Conservation (phyloP, 805 yeast genomes). For the Myxozyma kluyveri region DNA sequence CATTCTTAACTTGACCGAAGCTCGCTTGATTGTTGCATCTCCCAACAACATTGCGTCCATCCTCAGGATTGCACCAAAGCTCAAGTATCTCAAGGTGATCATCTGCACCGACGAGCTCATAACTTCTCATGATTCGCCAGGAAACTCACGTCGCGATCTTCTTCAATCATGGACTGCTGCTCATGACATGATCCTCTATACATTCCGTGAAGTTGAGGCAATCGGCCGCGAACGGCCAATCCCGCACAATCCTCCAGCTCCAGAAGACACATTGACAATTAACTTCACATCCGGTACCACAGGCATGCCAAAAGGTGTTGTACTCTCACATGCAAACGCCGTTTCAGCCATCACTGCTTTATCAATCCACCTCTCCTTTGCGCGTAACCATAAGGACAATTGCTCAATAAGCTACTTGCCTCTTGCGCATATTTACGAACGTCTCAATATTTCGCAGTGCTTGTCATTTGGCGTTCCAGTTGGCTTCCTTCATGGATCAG, state of each 20-base stretch:
- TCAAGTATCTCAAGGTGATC: constrained; percentile 49
- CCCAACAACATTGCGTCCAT: constrained; percentile 48
- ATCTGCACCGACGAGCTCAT: constrained; percentile 53
- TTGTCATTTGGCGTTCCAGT: constrained; percentile 49
- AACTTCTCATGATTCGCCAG: constrained; percentile 33
- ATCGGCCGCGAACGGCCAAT: constrained; percentile 49
- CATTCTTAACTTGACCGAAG: constrained; percentile 58
- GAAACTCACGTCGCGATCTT: constrained; percentile 37
- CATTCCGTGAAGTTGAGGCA: constrained; percentile 37
- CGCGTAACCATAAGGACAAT: constrained; percentile 38
- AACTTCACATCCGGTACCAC: constrained; percentile 77
- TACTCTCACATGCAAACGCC: constrained; percentile 48
- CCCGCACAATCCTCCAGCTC: constrained; percentile 48
- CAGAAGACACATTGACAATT: constrained; percentile 56
- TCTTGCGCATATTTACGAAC: constrained; percentile 58
- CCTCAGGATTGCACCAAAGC: constrained; percentile 46
- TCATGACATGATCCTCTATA: constrained; percentile 13
- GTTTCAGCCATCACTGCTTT: constrained; percentile 11
- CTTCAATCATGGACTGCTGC: constrained; percentile 34
- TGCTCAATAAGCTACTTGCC: constrained; percentile 56
- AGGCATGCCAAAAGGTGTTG: constrained; percentile 74
- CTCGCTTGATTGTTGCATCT: constrained; percentile 59
- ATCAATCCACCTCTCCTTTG: constrained; percentile 26
- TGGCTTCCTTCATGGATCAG: constrained; percentile 56
- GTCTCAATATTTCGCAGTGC: constrained; percentile 45